Evolutionary conservation across 768 basidiomycete species (phyloP), one percentile per base, ranked within the genome.

Genomic region (Pisolithus sp.): DNA sequence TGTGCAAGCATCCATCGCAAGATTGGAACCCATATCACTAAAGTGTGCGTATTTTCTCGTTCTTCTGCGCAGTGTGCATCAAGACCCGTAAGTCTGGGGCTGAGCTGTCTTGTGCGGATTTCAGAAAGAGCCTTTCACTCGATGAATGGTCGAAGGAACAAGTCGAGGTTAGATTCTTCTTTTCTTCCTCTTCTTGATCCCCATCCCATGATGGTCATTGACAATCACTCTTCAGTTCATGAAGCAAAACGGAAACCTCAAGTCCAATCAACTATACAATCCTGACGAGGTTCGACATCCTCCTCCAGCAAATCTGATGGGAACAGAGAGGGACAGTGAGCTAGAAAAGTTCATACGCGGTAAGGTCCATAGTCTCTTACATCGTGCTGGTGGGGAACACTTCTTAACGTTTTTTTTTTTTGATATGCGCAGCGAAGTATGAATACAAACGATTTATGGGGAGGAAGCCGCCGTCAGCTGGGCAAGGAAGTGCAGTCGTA

Each of bases 1-100:
- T 97, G 94, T 64, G 94, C 94, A 15, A 86, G 87, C 53, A 82
- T 95, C 47, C 94, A 97, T 72, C 80, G 94, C 49, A 95, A 94
- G 74, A 85, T 97, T 53, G 94, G 94, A 2, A 94, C 91, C 5
- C 94, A 97, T 66, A 76, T 93, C 57, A 82, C 88, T 0, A 93
- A 96, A 81, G 89, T 97, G 91, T 93, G 75, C 64, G 81, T 75
- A 36, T 36, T 47, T 15, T 20, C 28, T 46, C 7, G 34, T 52
- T 7, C 26, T n/a, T 53, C 45, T 42, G 24, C n/a, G 34, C 24
- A 7, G 34, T 9, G 42, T 49, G 9, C 28, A 10, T 28, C 26
- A 24, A 23, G 18, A 23, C 24, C 43, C 4, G n/a, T 48, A 36
- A 28, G 28, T 23, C 26, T 5, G 24, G n/a, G 31, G 28, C 40